phyloP scores from a whole-genome alignment of 2,329 filamentous ascomycete species.

The Bipolaris zeicola region DNA sequence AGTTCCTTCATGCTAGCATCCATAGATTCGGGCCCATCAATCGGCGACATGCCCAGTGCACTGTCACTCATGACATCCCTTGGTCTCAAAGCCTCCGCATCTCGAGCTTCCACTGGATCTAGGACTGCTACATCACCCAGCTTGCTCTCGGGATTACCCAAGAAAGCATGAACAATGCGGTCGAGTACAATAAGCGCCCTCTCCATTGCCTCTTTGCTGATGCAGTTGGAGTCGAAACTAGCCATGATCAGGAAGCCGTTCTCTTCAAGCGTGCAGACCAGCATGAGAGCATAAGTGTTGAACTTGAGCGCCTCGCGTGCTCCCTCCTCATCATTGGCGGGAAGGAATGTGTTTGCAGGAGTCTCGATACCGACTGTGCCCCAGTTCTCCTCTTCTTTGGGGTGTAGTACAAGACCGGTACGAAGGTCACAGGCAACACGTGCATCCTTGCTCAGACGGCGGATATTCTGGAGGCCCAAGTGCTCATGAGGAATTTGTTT shows the following conservation, averaged over 20 bases:
- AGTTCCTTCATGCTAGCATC: constrained; percentile 12
- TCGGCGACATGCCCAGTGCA: constrained; percentile 21
- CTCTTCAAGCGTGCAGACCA: constrained; percentile 66
- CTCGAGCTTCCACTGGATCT: constrained; percentile 35
- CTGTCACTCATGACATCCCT: constrained; percentile 32
- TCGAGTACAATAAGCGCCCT: constrained; percentile 60
- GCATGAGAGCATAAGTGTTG: constrained; percentile 66
- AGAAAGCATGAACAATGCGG: constrained; percentile 58
- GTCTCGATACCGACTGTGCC: constrained; percentile 22
- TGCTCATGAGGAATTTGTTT: constrained; percentile 69
- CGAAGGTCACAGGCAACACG: constrained; percentile 44
- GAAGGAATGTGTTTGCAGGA: constrained; percentile 60
- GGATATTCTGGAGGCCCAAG: constrained; percentile 65
- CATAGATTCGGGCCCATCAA: constrained; percentile 5
- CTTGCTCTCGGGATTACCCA: constrained; percentile 46
- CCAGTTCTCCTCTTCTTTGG: constrained; percentile 38
- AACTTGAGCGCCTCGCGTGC: constrained; percentile 64
- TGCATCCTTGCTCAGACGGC: constrained; percentile 47
- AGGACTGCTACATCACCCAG: constrained; percentile 38
- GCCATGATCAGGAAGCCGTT: constrained; percentile 65
- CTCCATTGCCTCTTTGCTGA: constrained; percentile 59
- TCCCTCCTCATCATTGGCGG: constrained; percentile 61
- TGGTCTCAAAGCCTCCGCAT: constrained; percentile 34
- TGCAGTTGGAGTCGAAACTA: constrained; percentile 68
- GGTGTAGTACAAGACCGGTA: constrained; percentile 48